Conservation (phyloP, 768 basidiomycete genomes). For the Auriscalpium vulgare region DNA sequence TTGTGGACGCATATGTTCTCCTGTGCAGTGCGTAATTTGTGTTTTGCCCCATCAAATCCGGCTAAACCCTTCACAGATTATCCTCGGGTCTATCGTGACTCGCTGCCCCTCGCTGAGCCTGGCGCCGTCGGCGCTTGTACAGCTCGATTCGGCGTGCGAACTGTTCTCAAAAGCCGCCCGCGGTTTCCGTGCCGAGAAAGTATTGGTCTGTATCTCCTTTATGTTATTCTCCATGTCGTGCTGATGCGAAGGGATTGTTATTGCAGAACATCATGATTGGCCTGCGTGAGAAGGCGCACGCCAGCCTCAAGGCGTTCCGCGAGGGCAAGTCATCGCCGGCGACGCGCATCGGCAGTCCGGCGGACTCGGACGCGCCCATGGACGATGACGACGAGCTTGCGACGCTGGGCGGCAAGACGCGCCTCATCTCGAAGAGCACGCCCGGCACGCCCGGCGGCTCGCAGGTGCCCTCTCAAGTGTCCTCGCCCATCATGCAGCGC, state of each 20-base stretch:
- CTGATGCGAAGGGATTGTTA: not conserved
- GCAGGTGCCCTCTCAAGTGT: slow-evolving; percentile 6
- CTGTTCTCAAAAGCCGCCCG: slow-evolving; percentile 63
- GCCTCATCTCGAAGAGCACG: slow-evolving; percentile 46
- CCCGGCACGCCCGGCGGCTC: slow-evolving; percentile 35
- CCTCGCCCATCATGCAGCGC: slow-evolving; percentile 35
- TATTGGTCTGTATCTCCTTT: slow-evolving; percentile 41
- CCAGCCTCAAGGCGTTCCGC: slow-evolving; percentile 54
- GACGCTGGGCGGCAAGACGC: slow-evolving; percentile 54
- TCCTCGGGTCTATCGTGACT: slow-evolving; percentile 69
- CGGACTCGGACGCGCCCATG: slow-evolving; percentile 37
- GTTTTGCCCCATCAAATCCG: too few species aligned
- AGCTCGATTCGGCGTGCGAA: slow-evolving; percentile 69
- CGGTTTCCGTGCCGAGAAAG: slow-evolving; percentile 56
- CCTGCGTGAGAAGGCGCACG: slow-evolving; percentile 58
- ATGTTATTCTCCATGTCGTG: not conserved
- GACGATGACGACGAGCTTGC: slow-evolving; percentile 57
- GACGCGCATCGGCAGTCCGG: slow-evolving; percentile 26
- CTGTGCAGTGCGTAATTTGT: slow-evolving; percentile 42
- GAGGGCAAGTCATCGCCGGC: slow-evolving; percentile 45
- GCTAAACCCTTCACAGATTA: slow-evolving; percentile 34
- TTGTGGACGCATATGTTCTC: slow-evolving; percentile 67
- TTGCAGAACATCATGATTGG: slow-evolving; percentile 54
- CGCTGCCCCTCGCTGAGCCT: slow-evolving; percentile 74
- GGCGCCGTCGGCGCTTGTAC: slow-evolving; percentile 64